These are phyloP conservation scores for Pichia sp. DNA, from an alignment of 1,139 yeast genomes.

Conservation along the genomic window DNA sequence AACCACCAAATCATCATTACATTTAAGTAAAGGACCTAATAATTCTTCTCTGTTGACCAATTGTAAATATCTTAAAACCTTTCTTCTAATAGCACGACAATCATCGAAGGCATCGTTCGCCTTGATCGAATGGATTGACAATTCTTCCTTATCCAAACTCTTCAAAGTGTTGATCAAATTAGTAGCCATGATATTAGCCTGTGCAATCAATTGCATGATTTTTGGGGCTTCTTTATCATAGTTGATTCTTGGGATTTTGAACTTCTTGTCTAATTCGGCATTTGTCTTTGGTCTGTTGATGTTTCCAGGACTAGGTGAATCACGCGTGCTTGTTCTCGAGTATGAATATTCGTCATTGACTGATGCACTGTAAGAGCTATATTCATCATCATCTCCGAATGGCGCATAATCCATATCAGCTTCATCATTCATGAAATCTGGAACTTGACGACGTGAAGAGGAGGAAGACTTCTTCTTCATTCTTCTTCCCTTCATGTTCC, in stretches of 20 bases:
- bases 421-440: conserved; percentile 46
- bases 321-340: neutral
- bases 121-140: conserved; percentile 61
- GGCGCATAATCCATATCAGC: conserved; percentile 39
- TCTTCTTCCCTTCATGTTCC: conserved; percentile 27
- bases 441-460: conserved; percentile 26
- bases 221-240: conserved; percentile 71
- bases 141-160: conserved; percentile 47
- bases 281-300: conserved; percentile 25
- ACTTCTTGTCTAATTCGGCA: conserved; percentile 53
- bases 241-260: conserved; percentile 65
- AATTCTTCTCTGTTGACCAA: conserved; percentile 81
- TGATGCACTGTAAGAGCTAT: neutral
- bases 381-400: conserved; percentile 22
- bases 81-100: conserved; percentile 75
- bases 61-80: conserved; percentile 78
- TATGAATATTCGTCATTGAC: neutral
- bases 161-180: conserved; percentile 65
- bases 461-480: conserved; percentile 8
- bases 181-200: conserved; percentile 73
- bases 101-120: conserved; percentile 64
- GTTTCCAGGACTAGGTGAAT: neutral
- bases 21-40: conserved; percentile 79
- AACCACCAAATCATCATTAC: conserved; percentile 83
- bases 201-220: conserved; percentile 68